Evolutionary conservation across 805 yeast genomes (phyloP).

Genomic region (Saturnispora halmiae): DNA sequence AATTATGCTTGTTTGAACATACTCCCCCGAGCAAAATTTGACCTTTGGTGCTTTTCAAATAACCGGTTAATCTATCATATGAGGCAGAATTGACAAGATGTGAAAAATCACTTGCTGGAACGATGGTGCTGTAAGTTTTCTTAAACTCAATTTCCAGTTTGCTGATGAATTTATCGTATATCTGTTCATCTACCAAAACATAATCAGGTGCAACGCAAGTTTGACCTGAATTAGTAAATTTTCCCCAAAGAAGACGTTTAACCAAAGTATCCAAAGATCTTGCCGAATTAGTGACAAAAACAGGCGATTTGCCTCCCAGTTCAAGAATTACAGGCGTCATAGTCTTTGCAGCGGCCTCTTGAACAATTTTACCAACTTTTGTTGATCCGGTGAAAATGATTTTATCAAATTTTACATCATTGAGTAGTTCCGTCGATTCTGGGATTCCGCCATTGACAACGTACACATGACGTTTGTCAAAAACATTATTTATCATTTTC

Average conservation of each 20-base stretch:
- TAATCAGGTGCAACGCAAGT: slow-evolving; percentile 89
- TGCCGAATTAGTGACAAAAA: slow-evolving; percentile 37
- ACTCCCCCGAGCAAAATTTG: slow-evolving; percentile 45
- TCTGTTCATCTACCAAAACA: slow-evolving; percentile 51
- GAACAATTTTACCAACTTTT: slow-evolving; percentile 66
- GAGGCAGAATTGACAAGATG: slow-evolving; percentile 54
- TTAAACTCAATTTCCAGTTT: slow-evolving; percentile 15
- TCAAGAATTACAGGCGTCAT: slow-evolving; percentile 77
- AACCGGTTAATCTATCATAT: slow-evolving; percentile 36
- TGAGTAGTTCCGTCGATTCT: slow-evolving; percentile 49
- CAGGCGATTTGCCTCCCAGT: slow-evolving; percentile 91
- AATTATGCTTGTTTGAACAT: slow-evolving; percentile 28
- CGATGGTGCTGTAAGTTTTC: slow-evolving; percentile 30
- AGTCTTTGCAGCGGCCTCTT: slow-evolving; percentile 73
- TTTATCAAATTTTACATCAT: slow-evolving; percentile 58
- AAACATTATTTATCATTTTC: slow-evolving; percentile 41
- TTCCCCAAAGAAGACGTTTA: slow-evolving; percentile 67
- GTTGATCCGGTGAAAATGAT: slow-evolving; percentile 82
- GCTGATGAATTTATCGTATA: slow-evolving; percentile 42
- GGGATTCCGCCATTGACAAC: slow-evolving; percentile 67
- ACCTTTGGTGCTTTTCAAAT: slow-evolving; percentile 45
- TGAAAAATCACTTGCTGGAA: slow-evolving; percentile 36
- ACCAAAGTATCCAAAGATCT: slow-evolving; percentile 32
- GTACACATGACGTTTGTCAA: slow-evolving; percentile 47
- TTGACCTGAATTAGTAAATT: slow-evolving; percentile 77